A percentile compares a stretch with the other conserved stretches of the same genome.
phyloP scores from a whole-genome alignment of 768 basidiomycete species.

The Collybia sp. region DNA sequence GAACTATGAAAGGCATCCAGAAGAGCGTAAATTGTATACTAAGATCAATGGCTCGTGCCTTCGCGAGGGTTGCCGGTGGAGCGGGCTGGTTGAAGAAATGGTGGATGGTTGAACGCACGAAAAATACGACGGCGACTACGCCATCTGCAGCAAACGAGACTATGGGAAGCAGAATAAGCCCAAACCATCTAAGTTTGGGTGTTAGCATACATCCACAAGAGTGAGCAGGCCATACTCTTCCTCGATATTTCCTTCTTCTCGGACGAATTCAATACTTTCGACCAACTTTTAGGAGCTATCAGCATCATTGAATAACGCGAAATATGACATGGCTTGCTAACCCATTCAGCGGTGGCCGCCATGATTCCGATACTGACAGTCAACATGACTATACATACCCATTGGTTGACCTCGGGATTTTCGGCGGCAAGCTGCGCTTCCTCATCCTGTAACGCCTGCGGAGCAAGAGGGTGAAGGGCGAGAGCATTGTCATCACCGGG shows the following conservation, averaged over 20 bases:
- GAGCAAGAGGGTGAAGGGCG: constrained; percentile 35
- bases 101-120: constrained; percentile 38
- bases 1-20: constrained; percentile 72
- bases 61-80: constrained; percentile 55
- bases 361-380: constrained; percentile 50
- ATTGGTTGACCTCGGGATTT: constrained; percentile 60
- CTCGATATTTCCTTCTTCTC: constrained; percentile 33
- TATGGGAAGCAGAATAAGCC: constrained; percentile 65
- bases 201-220: not conserved
- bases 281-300: constrained; percentile 42
- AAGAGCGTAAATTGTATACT: constrained; percentile 75
- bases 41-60: constrained; percentile 68
- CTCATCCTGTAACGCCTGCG: constrained; percentile 36
- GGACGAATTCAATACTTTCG: constrained; percentile 55
- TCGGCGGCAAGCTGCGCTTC: constrained; percentile 24
- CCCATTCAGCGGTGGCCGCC: constrained; percentile 70
- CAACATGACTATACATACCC: constrained; percentile 53
- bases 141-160: constrained; percentile 75
- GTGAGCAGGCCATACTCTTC: constrained; percentile 40
- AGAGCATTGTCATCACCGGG: constrained; percentile 54
- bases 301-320: not conserved
- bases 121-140: constrained; percentile 53
- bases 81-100: constrained; percentile 33
- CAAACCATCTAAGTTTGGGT: constrained; percentile 54
- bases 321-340: constrained; percentile 21